These are phyloP conservation scores for Rutstroemia sp. DNA, from an alignment of 2,329 filamentous ascomycete species.

Conservation along the genomic window DNA sequence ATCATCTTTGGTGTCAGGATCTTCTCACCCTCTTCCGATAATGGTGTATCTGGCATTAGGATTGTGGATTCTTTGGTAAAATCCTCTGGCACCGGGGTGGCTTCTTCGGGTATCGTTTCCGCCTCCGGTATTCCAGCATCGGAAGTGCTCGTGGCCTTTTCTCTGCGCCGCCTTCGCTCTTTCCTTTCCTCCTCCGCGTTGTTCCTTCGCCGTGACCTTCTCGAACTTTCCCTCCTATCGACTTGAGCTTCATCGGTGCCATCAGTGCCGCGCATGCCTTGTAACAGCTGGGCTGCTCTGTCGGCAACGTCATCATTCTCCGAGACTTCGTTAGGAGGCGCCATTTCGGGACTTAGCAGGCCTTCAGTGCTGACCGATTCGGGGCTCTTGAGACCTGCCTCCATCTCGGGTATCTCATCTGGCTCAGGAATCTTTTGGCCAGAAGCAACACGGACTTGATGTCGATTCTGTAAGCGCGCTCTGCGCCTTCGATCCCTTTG, in stretches of 20 bases:
- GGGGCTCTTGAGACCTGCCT: conserved; percentile 48
- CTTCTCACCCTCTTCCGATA: conserved; percentile 14
- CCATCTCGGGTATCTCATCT: conserved; percentile 52
- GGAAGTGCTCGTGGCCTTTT: conserved; percentile 42
- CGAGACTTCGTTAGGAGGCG: conserved; percentile 16
- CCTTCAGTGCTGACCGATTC: conserved; percentile 31
- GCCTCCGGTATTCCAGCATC: conserved; percentile 13
- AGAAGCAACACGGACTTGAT: conserved; percentile 82
- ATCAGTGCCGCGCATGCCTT: conserved; percentile 66
- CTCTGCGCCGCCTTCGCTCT: conserved; percentile 57
- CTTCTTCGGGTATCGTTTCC: conserved; percentile 14
- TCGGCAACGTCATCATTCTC: conserved; percentile 66
- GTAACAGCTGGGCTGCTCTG: conserved; percentile 73
- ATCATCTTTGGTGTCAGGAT: conserved; percentile 24
- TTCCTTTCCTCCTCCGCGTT: conserved; percentile 74
- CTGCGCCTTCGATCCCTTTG: conserved; percentile 82
- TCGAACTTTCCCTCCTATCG: conserved; percentile 50
- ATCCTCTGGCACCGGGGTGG: not conserved
- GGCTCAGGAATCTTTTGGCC: conserved; percentile 81
- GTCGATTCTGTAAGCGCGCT: conserved; percentile 80
- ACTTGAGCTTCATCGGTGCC: conserved; percentile 42
- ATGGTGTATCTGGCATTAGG: conserved; percentile 6
- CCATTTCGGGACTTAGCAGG: conserved; percentile 18
- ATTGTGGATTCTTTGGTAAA: conserved; percentile 1
- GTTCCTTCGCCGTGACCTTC: conserved; percentile 49